These are phyloP conservation scores for Ogataea thermomethanolica DNA, from an alignment of 805 yeast genomes.

Conservation along the genomic window DNA sequence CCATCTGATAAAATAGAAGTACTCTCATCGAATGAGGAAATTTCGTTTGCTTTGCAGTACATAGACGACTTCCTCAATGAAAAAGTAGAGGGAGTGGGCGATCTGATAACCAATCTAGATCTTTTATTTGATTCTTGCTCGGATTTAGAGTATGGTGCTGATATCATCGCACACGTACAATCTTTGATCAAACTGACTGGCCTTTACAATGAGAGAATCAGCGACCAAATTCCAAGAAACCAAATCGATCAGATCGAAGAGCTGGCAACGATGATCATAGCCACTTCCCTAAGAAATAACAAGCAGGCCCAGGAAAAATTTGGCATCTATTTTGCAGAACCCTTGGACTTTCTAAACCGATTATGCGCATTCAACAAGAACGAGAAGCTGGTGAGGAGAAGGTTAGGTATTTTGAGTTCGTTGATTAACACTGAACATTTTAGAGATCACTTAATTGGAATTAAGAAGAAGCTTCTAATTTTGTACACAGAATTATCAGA, in stretches of 20 bases:
- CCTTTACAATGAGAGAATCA: slow-evolving; percentile 16
- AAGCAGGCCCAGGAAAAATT: slow-evolving; percentile 35
- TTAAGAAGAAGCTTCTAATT: slow-evolving; percentile 25
- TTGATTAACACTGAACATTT: slow-evolving; percentile 38
- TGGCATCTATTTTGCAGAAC: slow-evolving; percentile 16
- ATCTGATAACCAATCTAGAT: slow-evolving; percentile 32
- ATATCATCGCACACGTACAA: slow-evolving; percentile 37
- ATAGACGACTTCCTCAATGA: slow-evolving; percentile 8
- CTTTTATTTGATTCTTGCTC: slow-evolving; percentile 59
- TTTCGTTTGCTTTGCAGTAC: slow-evolving; percentile 7
- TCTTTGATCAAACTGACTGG: slow-evolving; percentile 33
- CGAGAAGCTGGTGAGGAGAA: slow-evolving; percentile 32
- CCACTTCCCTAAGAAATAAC: slow-evolving; percentile 72
- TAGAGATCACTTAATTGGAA: slow-evolving; percentile 21
- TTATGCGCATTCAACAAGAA: slow-evolving; percentile 9
- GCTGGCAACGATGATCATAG: slow-evolving; percentile 54
- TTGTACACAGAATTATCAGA: slow-evolving; percentile 21
- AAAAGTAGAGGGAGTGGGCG: slow-evolving; percentile 6
- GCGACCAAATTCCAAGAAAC: no score
- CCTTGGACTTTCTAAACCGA: slow-evolving; percentile 19
- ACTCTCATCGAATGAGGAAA: neutral
- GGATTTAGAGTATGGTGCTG: slow-evolving; percentile 58
- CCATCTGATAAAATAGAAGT: slow-evolving; percentile 1
- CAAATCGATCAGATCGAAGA: slow-evolving; percentile 39
- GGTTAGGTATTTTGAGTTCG: slow-evolving; percentile 50